Evolutionary conservation across 345 rosid species (phyloP).

Genomic region (Rhodomyrtus tomentosa): DNA sequence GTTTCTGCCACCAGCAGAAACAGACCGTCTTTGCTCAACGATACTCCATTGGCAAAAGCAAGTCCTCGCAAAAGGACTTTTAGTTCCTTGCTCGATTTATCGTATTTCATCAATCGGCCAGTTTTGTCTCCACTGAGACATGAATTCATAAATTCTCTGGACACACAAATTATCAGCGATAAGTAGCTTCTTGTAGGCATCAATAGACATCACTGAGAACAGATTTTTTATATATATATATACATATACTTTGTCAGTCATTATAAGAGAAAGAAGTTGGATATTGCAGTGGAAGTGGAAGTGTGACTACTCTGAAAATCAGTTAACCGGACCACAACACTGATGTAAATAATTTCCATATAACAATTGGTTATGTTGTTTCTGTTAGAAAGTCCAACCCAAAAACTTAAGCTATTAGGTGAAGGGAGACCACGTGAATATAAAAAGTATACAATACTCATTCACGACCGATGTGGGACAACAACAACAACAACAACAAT

Average conservation of each 20-base stretch:
- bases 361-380: neutral
- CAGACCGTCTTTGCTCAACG: slow-evolving; percentile 50
- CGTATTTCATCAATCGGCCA: slow-evolving; percentile 56
- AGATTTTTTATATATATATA: no score
- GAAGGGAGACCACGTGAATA: no score
- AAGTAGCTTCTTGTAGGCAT: neutral
- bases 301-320: neutral
- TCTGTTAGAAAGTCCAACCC: no score
- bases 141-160: slow-evolving; percentile 45
- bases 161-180: neutral
- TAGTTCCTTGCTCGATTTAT: slow-evolving; percentile 41
- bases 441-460: no score
- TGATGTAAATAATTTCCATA: neutral
- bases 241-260: neutral
- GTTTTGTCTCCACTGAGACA: slow-evolving; percentile 39
- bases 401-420: no score
- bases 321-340: neutral
- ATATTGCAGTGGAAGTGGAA: neutral
- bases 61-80: slow-evolving; percentile 35
- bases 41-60: slow-evolving; percentile 67
- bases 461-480: no score
- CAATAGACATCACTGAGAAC: neutral
- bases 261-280: neutral
- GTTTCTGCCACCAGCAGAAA: slow-evolving; percentile 51
- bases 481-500: no score